Conservation (phyloP, 2,329 filamentous ascomycete genomes). For the Aspergillus hortae region DNA sequence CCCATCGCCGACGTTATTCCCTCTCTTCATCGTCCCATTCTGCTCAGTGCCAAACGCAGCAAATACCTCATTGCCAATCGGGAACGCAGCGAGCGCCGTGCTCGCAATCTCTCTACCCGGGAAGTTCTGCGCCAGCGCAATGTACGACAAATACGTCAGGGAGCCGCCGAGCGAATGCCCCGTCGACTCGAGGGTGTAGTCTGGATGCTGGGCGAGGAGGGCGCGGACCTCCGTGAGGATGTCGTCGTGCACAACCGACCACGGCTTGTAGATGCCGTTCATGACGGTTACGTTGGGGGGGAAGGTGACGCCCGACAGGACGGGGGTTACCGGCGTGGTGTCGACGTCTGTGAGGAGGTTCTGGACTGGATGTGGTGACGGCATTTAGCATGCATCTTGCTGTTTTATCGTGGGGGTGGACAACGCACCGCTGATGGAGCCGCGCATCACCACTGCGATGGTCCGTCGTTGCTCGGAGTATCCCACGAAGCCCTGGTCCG, state of each 20-base stretch:
- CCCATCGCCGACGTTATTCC: slow-evolving; percentile 26
- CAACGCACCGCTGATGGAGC: slow-evolving; percentile 24
- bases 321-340: slow-evolving; percentile 20
- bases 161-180: slow-evolving; percentile 31
- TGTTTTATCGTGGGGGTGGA: no score
- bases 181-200: slow-evolving; percentile 26
- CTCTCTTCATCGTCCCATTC: slow-evolving; percentile 22
- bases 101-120: slow-evolving; percentile 25
- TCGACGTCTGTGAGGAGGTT: slow-evolving; percentile 27
- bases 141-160: slow-evolving; percentile 30
- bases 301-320: slow-evolving; percentile 26
- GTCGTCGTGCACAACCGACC: slow-evolving; percentile 25
- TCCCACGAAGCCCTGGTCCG: slow-evolving; percentile 24
- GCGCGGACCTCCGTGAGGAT: slow-evolving; percentile 26
- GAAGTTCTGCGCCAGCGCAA: slow-evolving; percentile 29
- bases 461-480: slow-evolving; percentile 22
- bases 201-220: slow-evolving; percentile 24
- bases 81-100: slow-evolving; percentile 30
- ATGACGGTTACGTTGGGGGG: slow-evolving; percentile 26
- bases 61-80: slow-evolving; percentile 27
- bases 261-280: slow-evolving; percentile 23
- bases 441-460: slow-evolving; percentile 29
- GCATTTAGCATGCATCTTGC: background rate
- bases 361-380: slow-evolving; percentile 2
- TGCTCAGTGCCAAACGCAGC: slow-evolving; percentile 22